A percentile compares a stretch with the other conserved stretches of the same genome.
These are phyloP conservation scores for Penicillium ucsense DNA, from an alignment of 495 filamentous ascomycete genomes.

Conservation along the genomic window DNA sequence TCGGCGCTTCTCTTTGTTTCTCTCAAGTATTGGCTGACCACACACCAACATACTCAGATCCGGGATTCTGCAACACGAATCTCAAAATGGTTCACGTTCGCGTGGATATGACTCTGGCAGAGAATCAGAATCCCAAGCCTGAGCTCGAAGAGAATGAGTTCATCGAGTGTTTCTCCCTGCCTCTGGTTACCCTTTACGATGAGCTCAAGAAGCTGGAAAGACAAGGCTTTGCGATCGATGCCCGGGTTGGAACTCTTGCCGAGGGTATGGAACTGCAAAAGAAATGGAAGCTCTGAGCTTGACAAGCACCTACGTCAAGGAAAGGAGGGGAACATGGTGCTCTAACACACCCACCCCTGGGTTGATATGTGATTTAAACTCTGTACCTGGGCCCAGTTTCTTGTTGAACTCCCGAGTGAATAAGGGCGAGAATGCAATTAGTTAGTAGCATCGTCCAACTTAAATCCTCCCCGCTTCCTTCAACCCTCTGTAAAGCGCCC, in stretches of 20 bases:
- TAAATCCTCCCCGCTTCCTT: constrained; percentile 55
- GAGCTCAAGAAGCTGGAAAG: constrained; percentile 59
- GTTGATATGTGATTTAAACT: too few relatives aligned
- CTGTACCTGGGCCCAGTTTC: too few relatives aligned
- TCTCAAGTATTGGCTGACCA: too few relatives aligned
- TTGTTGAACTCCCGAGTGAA: too few relatives aligned
- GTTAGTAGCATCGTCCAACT: not conserved
- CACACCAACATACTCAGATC: constrained; percentile 24
- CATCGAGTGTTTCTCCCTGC: constrained; percentile 73
- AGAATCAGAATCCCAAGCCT: constrained; percentile 59
- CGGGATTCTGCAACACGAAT: constrained; percentile 83
- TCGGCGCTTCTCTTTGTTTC: not conserved
- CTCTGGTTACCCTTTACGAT: constrained; percentile 52
- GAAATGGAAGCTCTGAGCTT: constrained; percentile 31
- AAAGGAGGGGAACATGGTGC: too few relatives aligned
- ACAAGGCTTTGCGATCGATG: constrained; percentile 76
- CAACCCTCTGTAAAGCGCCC: constrained; percentile 68
- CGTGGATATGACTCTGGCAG: constrained; percentile 60
- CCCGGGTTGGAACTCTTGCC: constrained; percentile 71
- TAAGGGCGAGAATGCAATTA: too few relatives aligned
- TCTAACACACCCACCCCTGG: too few relatives aligned
- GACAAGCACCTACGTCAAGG: not conserved
- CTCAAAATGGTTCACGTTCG: constrained; percentile 71
- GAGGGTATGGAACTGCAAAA: constrained; percentile 77
- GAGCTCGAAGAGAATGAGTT: constrained; percentile 82